phyloP scores from a whole-genome alignment of 2,329 filamentous ascomycete species.

The Fusarium transvaalense region DNA sequence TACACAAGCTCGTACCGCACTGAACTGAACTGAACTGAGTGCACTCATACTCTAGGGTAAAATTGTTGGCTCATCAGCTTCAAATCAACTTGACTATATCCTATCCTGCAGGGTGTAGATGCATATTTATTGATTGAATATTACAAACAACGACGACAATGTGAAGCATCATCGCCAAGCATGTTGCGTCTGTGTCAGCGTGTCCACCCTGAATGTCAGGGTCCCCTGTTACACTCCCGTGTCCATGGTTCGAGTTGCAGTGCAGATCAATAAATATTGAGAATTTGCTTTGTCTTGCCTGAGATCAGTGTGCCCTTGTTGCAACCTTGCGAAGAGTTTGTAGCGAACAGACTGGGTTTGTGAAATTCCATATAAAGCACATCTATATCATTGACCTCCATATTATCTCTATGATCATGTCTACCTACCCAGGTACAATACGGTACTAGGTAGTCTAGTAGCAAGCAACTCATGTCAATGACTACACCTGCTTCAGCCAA shows the following conservation, averaged over 20 bases:
- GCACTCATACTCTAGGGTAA: neutral
- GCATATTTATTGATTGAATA: neutral
- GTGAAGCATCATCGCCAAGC: constrained; percentile 15
- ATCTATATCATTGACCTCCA: neutral
- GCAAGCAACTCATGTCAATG: too few relatives aligned
- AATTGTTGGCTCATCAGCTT: neutral
- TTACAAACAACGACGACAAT: neutral
- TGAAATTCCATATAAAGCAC: neutral
- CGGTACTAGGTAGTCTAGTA: too few relatives aligned
- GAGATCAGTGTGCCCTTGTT: constrained; percentile 12
- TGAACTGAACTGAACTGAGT: neutral
- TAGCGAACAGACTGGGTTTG: neutral
- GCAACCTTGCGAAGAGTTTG: neutral
- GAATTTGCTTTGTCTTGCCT: constrained; percentile 20
- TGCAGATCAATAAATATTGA: constrained; percentile 35
- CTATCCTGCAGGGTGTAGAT: neutral
- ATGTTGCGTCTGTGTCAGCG: constrained; percentile 21
- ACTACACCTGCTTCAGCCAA: constrained; percentile 2
- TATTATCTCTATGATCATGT: neutral
- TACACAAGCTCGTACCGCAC: neutral
- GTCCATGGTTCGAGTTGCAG: constrained; percentile 38
- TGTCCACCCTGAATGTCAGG: constrained; percentile 22
- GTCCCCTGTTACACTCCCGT: constrained; percentile 36
- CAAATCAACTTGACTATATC: neutral
- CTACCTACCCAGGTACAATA: neutral